Base-by-base conservation (phyloP, 2,329 filamentous ascomycete species). In the Ophiostoma tasmaniense region DNA sequence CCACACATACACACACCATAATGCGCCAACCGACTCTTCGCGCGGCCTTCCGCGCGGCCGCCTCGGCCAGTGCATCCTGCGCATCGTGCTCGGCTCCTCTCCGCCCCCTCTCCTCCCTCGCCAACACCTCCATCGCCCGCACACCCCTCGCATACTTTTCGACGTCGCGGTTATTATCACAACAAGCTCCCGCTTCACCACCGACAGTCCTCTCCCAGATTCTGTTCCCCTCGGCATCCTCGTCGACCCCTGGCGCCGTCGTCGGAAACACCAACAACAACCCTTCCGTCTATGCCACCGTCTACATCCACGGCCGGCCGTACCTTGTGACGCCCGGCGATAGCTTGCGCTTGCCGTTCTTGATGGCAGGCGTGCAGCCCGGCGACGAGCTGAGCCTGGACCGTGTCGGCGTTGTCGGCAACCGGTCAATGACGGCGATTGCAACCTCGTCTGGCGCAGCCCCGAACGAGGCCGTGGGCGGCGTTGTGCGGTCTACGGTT, bases 371-470 rank as follows among this genome's bases (percentile, higher is more conserved):
- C 33, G 90, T 92, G 5, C 80, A 84, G 8, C 89, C 93, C 0
- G 95, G 95, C 37, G 94, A 98, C 77, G 82, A 96, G 50, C 83
- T 99, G 71, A 90, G 93, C 7, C 84, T 99, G 70, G 94, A 97
- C 80, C 89, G 93, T 69, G 95, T 93, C 30, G 89, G 87, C 55
- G 83, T 89, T 68, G 81, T 99, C 62, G 95, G 95, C 35, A 94
- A 89, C 73, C 85, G 95, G 17, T 37, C 37, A 2, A 50, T 72
- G 67, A 73, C 72, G 50, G 72, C 69, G 1, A 52, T 72, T 14
- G 68, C 64, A 5, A 42, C 22, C 14, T 55, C 25, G 17, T 30
- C 66, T 14, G 66, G 30, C 33, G 11, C 52, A 8, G 22, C 14
- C 33, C 37, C 22, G 28, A 22, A 11, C 22, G 67, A 33, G 20